A percentile compares a stretch with the other conserved stretches of the same genome.
phyloP scores from a whole-genome alignment of 257 asterid genomes.

The Asclepias syriaca region DNA sequence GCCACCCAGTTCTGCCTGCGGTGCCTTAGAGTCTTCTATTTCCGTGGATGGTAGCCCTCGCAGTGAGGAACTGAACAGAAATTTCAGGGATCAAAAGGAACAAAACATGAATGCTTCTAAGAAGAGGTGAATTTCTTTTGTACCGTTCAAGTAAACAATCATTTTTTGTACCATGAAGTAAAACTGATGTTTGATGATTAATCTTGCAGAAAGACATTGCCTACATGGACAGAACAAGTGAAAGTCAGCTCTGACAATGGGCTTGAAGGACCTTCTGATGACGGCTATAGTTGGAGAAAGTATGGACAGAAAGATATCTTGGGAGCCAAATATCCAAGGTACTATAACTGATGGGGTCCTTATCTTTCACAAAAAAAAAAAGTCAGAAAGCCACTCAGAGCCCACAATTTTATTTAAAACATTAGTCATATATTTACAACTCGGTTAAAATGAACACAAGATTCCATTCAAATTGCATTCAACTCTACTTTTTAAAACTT shows the following conservation, averaged over 20 bases:
- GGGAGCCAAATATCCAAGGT: constrained; percentile 54
- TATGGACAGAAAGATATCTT: constrained; percentile 61
- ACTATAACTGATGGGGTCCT: background rate
- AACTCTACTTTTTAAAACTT: background rate
- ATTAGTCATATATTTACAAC: background rate
- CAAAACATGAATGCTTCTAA: constrained; percentile 31
- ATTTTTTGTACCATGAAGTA: background rate
- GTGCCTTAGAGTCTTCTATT: constrained; percentile 37
- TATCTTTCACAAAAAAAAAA: constrained; percentile 7
- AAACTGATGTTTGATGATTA: constrained; percentile 11
- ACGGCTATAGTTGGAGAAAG: constrained; percentile 86
- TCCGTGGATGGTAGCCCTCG: constrained; percentile 56
- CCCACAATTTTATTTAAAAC: background rate
- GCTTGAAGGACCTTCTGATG: constrained; percentile 73
- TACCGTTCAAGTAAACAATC: background rate
- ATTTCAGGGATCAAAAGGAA: constrained; percentile 30
- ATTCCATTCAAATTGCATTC: background rate
- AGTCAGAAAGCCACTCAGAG: constrained; percentile 6
- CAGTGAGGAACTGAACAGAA: constrained; percentile 38
- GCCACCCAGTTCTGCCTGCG: constrained; percentile 24
- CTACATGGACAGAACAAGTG: constrained; percentile 70
- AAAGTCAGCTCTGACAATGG: constrained; percentile 51
- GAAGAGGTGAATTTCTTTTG: constrained; percentile 47
- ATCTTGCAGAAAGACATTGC: constrained; percentile 64
- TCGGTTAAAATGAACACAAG: background rate